Base-by-base conservation (phyloP, 78 protist genomes). In the Dictyostelium intermedium region DNA sequence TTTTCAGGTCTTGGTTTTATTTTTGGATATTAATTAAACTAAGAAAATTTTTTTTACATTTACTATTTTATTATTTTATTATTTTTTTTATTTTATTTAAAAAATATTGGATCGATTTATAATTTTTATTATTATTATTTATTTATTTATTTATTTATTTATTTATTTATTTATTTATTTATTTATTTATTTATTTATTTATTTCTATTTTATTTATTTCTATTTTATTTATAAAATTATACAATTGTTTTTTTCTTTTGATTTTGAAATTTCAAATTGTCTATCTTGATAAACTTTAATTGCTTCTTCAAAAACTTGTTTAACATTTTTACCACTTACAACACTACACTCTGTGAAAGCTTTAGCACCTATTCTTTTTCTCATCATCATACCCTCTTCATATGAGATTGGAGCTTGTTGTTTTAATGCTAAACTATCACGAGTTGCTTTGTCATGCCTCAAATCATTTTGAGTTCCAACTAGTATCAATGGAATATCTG, bases 381-480 rank as follows among this genome's bases (percentile, higher is more conserved):
- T 80, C 92, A 81, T 86, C 87, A 86, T 82, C 76, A 85, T 35
- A 9, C 96, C 96, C 43, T 92, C 91, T 61, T 92, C 96, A 25
- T 77, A 83, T 4, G 96, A 74, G 9, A 92, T 53, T 27, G 96
- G 96, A 25, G 45, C 35, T 50, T 76, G 91, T 43, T 92, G 86
- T 81, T 86, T 83, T 23, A 10, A 13, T 23, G 82, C 63, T 9
- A 89, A 45, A 10, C 1, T 0, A 13, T 78, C 86, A 8, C 86
- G 56, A 2, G 83, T 56, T 32, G 53, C 34, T 50, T 79, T 72
- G n/a, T 93, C 96, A 0, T 18, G 23, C 50, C 96, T n/a, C 18
- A 98, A 69, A 89, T 98, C 99, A 35, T 69, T 56, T 83, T 97
- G 97, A 20, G 98, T 96, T 8, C 98, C 99, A 0, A 97, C 97